phyloP scores from a whole-genome alignment of 305 asterid genomes.

The Fraxinus latifolia region DNA sequence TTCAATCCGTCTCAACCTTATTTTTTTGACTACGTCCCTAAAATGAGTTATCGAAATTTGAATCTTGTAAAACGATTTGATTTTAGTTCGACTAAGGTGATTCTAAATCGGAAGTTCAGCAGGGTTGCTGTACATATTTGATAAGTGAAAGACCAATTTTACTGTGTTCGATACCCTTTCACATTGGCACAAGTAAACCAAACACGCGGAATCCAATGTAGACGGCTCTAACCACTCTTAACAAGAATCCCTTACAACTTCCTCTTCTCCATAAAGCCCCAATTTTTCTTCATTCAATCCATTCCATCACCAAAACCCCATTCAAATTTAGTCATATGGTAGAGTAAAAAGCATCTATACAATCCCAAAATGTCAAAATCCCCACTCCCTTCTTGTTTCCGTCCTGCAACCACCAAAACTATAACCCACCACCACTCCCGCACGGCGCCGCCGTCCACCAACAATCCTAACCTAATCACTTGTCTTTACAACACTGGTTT shows the following conservation, averaged over 20 bases:
- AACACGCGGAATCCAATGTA: conserved; percentile 9
- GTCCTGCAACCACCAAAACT: conserved; percentile 5
- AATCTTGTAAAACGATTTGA: not conserved
- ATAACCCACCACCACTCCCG: conserved; percentile 25
- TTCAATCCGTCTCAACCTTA: not conserved
- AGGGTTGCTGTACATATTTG: not conserved
- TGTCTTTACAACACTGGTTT: conserved; percentile 41
- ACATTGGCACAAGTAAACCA: not conserved
- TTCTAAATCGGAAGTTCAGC: not conserved
- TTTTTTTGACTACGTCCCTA: not conserved
- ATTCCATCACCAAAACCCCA: not conserved
- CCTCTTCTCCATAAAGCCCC: not conserved
- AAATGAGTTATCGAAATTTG: not conserved
- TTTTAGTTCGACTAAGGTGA: not conserved
- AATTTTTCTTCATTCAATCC: not conserved
- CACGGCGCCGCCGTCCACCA: conserved; percentile 16
- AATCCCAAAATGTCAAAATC: conserved; percentile 16
- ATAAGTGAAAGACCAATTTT: not conserved
- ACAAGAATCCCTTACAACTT: not conserved
- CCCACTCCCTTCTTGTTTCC: conserved; percentile 41
- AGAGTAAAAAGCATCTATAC: not conserved
- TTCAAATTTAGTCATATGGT: not conserved
- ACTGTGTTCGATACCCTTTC: not conserved
- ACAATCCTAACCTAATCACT: conserved; percentile 45
- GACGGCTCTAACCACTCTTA: not conserved